Conservation (phyloP, 805 yeast genomes). For the Starmerella sp. region DNA sequence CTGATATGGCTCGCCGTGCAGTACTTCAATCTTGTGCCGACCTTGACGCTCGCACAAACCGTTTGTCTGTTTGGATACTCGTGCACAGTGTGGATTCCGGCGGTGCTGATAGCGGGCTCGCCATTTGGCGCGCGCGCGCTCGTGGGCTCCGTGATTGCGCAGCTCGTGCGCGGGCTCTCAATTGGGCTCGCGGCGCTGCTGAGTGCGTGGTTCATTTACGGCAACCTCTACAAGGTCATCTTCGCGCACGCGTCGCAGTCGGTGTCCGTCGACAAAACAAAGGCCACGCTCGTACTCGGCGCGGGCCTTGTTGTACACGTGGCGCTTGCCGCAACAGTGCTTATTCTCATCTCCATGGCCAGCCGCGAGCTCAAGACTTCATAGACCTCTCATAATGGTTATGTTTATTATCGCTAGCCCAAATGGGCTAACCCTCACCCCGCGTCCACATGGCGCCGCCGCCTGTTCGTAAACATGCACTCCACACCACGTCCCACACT, state of each 20-base stretch:
- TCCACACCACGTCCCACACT: background rate
- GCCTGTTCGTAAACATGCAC: background rate
- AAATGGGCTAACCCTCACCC: background rate
- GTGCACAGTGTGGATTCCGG: conserved; percentile 75
- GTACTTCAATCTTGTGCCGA: conserved; percentile 44
- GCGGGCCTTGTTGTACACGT: conserved; percentile 19
- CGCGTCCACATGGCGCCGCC: background rate
- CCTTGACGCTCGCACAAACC: conserved; percentile 39
- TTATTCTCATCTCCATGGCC: conserved; percentile 7
- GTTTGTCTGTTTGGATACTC: conserved; percentile 78
- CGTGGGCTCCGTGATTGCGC: conserved; percentile 32
- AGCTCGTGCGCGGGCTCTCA: conserved; percentile 49
- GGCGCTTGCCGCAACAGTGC: conserved; percentile 32
- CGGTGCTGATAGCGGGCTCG: conserved; percentile 49
- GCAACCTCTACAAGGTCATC: conserved; percentile 31
- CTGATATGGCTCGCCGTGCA: conserved; percentile 41
- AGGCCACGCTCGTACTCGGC: conserved; percentile 12
- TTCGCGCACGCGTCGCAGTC: conserved; percentile 16
- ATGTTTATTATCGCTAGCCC: background rate
- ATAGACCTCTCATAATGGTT: background rate
- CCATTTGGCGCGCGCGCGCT: conserved; percentile 44
- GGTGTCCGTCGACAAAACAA: conserved; percentile 19
- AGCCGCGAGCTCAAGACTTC: conserved; percentile 6
- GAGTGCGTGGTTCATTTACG: conserved; percentile 30
- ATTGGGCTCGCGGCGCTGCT: conserved; percentile 46